Base-by-base conservation (phyloP, 352 stramenopile genomes). In the Phytopythium mirpurense region DNA sequence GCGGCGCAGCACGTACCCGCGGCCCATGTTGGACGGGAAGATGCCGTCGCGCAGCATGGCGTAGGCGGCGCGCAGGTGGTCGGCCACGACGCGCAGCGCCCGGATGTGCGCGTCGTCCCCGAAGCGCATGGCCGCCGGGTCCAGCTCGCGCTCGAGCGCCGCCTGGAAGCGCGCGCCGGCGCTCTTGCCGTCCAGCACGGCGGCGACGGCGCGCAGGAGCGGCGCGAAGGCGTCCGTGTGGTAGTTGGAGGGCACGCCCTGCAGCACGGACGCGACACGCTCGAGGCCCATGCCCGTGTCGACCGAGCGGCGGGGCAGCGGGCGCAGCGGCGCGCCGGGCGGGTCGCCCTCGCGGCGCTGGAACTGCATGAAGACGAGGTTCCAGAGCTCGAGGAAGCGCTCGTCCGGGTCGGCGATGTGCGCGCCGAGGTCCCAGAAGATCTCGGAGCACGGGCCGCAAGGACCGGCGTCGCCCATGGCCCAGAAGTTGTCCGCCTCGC, bases 291-390 rank as follows among this genome's bases (percentile, higher is more conserved):
- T 98, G 44, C 96, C 96, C 34, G 95, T 99, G 76, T 99, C 96
- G 26, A 98, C 89, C 38, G 96, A 96, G 52, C 96, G 89, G 34
- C 70, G 76, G 0, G 96, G 95, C 36, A 98, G 72, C 40, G 83
- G 57, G n/a, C n/a, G n/a, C n/a, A n/a, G n/a, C n/a, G n/a, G n/a
- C n/a, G n/a, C n/a, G 48, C 95, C 74, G 35, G 99, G 75, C 47
- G 73, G 79, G 40, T 85, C 86, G 46, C 88, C 82, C 36, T 88
- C 71, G 54, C 99, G 92, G 42, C 96, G 88, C 71, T 99, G 98
- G 71, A 97, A 98, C 78, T 98, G 95, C 65, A 99, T 99, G 59
- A 99, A 99, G 52, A 99, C 97, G 40, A 99, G 93, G 83, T 98
- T 98, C 97, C 97, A 99, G 63, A 99, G 99, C 81, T 90, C 65